Conservation (phyloP, 192 early-diverging fungal species). For the Podochytrium sp. region DNA sequence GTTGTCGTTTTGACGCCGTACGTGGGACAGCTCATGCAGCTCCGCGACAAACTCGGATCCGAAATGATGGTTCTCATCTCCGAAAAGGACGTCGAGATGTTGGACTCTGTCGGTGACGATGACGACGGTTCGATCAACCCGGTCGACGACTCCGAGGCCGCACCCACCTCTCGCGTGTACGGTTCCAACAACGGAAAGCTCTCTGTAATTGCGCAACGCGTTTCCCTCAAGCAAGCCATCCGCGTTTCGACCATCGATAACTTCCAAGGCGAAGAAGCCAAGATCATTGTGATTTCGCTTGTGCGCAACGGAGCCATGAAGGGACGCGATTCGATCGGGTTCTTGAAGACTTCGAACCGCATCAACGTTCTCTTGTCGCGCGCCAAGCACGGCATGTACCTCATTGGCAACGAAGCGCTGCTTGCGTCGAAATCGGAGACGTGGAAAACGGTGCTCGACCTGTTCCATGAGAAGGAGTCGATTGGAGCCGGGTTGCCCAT, state of each 20-base stretch:
- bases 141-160: neutral
- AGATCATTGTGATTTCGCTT: constrained; percentile 40
- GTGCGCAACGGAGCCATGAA: constrained; percentile 33
- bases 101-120: neutral
- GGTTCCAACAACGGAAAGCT: constrained; percentile 10
- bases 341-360: constrained; percentile 59
- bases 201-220: constrained; percentile 13
- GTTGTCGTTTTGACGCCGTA: constrained; percentile 48
- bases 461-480: constrained; percentile 32
- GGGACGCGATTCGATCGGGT: constrained; percentile 46
- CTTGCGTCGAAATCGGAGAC: constrained; percentile 36
- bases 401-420: constrained; percentile 53
- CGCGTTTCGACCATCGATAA: constrained; percentile 47
- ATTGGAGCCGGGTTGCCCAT: constrained; percentile 52
- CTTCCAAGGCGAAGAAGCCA: constrained; percentile 51
- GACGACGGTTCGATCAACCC: neutral
- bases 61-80: constrained; percentile 26
- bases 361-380: constrained; percentile 62
- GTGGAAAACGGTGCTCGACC: constrained; percentile 49
- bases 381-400: constrained; percentile 63
- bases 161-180: neutral
- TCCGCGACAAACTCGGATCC: constrained; percentile 14
- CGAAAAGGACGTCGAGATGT: constrained; percentile 29
- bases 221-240: constrained; percentile 8
- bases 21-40: constrained; percentile 38